phyloP scores from a whole-genome alignment of 441 rosid genomes.

The Geranium incanum region DNA sequence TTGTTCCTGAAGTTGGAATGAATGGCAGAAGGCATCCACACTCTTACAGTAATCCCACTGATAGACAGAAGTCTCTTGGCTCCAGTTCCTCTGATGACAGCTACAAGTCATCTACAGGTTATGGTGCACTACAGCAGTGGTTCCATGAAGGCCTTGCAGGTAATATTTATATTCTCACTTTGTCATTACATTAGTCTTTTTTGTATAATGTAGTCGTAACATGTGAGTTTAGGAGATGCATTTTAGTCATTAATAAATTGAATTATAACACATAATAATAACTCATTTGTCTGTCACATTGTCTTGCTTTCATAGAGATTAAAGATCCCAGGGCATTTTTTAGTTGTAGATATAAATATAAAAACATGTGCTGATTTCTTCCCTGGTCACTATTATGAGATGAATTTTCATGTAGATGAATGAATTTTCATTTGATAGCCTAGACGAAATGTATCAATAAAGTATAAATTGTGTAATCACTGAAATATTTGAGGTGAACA shows the following conservation, averaged over 20 bases:
- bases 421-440: background rate
- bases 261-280: background rate
- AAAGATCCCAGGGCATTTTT: background rate
- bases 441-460: background rate
- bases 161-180: conserved; percentile 27
- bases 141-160: conserved; percentile 94
- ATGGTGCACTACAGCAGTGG: conserved; percentile 91
- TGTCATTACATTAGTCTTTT: background rate
- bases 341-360: background rate
- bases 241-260: background rate
- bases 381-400: background rate
- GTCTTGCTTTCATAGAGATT: background rate
- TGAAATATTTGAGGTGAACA: background rate
- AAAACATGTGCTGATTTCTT: background rate
- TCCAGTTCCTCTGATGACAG: conserved; percentile 67
- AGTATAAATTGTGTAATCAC: background rate
- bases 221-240: background rate
- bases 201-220: background rate
- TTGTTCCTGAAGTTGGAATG: conserved; percentile 37
- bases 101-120: conserved; percentile 55
- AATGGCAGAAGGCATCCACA: conserved; percentile 28
- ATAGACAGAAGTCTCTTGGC: conserved; percentile 63
- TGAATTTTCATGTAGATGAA: background rate
- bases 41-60: conserved; percentile 34
- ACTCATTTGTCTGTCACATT: background rate